Percentiles rank a stretch among this genome's conserved stretches.
Conservation (phyloP, 2,329 filamentous ascomycete genomes). For the Scolecobasidium constrictum region DNA sequence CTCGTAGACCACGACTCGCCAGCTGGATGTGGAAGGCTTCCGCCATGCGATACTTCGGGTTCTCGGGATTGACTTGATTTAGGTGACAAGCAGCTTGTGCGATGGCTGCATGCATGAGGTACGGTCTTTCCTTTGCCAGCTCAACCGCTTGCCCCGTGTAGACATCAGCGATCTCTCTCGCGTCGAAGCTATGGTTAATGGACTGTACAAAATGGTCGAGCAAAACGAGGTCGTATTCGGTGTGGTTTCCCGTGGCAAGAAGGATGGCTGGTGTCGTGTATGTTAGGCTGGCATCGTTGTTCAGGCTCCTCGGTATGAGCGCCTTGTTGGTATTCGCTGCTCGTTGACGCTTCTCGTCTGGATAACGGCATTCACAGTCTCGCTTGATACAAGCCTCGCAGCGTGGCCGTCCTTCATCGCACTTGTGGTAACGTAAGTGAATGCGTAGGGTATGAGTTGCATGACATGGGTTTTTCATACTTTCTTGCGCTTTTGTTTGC, state of each 20-base stretch:
- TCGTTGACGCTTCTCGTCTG: background rate
- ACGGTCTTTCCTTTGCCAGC: conserved; percentile 11
- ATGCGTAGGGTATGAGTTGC: too few relatives aligned
- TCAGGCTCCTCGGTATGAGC: background rate
- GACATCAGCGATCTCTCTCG: background rate
- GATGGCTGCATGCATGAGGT: conserved; percentile 13
- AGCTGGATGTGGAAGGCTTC: conserved; percentile 12
- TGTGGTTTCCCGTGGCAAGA: conserved; percentile 2
- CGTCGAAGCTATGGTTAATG: background rate
- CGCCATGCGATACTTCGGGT: conserved; percentile 7
- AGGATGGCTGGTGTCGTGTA: background rate
- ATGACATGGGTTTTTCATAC: background rate
- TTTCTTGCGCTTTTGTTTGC: background rate
- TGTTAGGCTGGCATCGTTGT: background rate
- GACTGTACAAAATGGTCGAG: conserved; percentile 11
- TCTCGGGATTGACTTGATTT: conserved; percentile 10
- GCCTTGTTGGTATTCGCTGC: background rate
- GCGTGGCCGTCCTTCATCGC: background rate
- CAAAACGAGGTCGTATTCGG: conserved; percentile 11
- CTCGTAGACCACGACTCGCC: conserved; percentile 10
- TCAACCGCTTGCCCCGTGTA: conserved; percentile 9
- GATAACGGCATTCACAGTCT: background rate
- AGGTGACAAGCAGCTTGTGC: conserved; percentile 13
- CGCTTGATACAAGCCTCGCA: background rate
- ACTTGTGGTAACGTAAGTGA: too few relatives aligned